Evolutionary conservation across 768 basidiomycete species (phyloP), one percentile per base, ranked within the genome.

Genomic region (Lactarius akahatsu): DNA sequence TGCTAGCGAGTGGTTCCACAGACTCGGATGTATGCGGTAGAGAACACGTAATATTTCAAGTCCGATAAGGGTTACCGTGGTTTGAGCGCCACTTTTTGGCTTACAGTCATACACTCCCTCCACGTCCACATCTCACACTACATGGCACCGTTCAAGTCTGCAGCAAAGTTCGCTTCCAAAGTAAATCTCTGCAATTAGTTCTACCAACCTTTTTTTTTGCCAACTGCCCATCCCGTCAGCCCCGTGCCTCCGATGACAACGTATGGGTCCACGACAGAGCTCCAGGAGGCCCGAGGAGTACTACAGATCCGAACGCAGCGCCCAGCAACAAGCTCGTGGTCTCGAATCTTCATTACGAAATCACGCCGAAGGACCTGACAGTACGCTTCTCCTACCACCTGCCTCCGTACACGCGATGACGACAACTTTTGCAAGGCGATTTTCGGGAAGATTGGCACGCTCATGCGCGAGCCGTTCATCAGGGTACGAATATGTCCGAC

Each of bases 401-500:
- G 72, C 55, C 45, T 57, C 26, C 11, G 4, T 47, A 36, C 23
- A 32, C 52, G 36, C 30, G 23, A n/a, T 59, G 20, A 32, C 55
- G 20, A 23, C 56, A 43, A 45, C 50, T 41, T 45, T 55, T 47
- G 4, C 36, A 72, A 96, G 93, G 82, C 85, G 78, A 93, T 96
- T 72, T 96, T 96, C 83, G 91, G 92, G 73, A 87, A 91, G 76
- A 88, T 92, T 78, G 94, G 94, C 81, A 92, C 91, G 80, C 86
- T 96, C 78, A 84, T 92, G 74, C 88, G 92, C 78, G 92, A 94
- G 83, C 94, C 94, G 80, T 80, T 86, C 77, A 94, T 96, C 78
- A 92, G 91, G 90, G 94, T 96, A 94, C 89, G 94, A 78, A 77
- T 73, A 77, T 73, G 72, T 77, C 75, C 74, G 75, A 76, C 74